Percentiles rank a stretch among this genome's conserved stretches.
Evolutionary conservation across 345 rosid species (phyloP).

Genomic region (Salix suchowensis): DNA sequence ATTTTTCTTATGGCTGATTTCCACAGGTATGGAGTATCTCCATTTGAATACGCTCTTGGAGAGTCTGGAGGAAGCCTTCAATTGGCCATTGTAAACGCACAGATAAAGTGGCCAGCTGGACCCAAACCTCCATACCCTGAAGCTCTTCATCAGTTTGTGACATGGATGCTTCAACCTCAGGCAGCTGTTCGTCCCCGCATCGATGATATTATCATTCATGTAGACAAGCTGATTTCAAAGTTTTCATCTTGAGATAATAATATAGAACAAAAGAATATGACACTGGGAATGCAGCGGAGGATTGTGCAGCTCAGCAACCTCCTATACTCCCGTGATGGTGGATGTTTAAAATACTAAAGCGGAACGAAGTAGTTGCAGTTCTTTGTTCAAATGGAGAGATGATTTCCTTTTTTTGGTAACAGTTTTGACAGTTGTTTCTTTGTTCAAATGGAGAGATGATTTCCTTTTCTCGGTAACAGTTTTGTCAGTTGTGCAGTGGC

Average conservation of each 20-base stretch:
- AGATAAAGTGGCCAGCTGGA: constrained; percentile 93
- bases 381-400: constrained; percentile 1
- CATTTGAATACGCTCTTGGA: constrained; percentile 95
- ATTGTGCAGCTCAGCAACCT: neutral
- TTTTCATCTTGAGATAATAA: constrained; percentile 16
- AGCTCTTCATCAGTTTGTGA: constrained; percentile 84
- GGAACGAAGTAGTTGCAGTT: constrained; percentile 3
- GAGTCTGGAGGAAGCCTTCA: constrained; percentile 98
- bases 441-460: constrained; percentile 4
- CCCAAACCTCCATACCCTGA: constrained; percentile 86
- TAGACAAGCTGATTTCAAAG: constrained; percentile 85
- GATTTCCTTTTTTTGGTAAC: neutral
- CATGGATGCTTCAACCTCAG: constrained; percentile 98
- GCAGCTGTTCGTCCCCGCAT: constrained; percentile 80
- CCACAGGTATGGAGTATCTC: constrained; percentile 83
- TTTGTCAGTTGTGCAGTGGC: constrained; percentile 14
- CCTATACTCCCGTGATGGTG: neutral
- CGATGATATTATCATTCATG: constrained; percentile 82
- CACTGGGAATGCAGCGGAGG: neutral
- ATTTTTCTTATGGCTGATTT: neutral
- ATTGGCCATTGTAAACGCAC: constrained; percentile 84
- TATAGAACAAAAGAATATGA: neutral
- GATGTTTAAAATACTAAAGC: neutral
- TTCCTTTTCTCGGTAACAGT: constrained; percentile 1
- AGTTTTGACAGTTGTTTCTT: constrained; percentile 14